A percentile compares a stretch with the other conserved stretches of the same genome.
Conservation (phyloP, 306 rosid genomes). For the Aeschynomene evenia region DNA sequence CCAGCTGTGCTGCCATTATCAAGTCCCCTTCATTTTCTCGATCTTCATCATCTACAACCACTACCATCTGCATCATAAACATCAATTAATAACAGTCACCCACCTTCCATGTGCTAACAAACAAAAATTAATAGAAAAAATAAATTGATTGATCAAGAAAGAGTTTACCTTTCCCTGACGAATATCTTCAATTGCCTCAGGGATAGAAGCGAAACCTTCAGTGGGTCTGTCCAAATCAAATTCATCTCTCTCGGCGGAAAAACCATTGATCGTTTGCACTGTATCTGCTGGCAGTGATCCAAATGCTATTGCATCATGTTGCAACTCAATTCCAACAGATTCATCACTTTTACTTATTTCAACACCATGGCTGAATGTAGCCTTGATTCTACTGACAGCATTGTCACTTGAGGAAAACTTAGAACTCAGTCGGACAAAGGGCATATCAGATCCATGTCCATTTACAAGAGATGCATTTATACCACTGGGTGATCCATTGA, state of each 20-base stretch:
- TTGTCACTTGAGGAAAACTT: slow-evolving; percentile 37
- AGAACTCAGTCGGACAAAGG: slow-evolving; percentile 39
- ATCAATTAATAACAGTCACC: slow-evolving; percentile 11
- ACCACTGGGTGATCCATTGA: slow-evolving; percentile 35
- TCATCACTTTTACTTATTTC: slow-evolving; percentile 21
- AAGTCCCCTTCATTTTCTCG: slow-evolving; percentile 94
- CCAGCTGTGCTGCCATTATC: slow-evolving; percentile 86
- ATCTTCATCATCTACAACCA: slow-evolving; percentile 89
- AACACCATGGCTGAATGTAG: slow-evolving; percentile 42
- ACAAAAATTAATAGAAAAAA: background rate
- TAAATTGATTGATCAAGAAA: background rate
- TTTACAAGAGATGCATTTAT: slow-evolving; percentile 18
- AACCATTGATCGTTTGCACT: slow-evolving; percentile 32
- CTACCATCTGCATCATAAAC: slow-evolving; percentile 57
- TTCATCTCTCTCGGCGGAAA: slow-evolving; percentile 47
- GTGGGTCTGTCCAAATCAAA: slow-evolving; percentile 70
- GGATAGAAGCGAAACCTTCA: slow-evolving; percentile 69
- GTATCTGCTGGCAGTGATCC: slow-evolving; percentile 40
- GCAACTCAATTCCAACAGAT: slow-evolving; percentile 41
- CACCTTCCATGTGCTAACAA: background rate
- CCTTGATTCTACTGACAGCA: slow-evolving; percentile 41
- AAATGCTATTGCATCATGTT: slow-evolving; percentile 39
- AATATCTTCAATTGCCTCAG: slow-evolving; percentile 85
- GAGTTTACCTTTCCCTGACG: slow-evolving; percentile 75
- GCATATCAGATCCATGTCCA: slow-evolving; percentile 32